Evolutionary conservation across 768 basidiomycete genomes (phyloP).

Genomic region (Lepiota venenata): DNA sequence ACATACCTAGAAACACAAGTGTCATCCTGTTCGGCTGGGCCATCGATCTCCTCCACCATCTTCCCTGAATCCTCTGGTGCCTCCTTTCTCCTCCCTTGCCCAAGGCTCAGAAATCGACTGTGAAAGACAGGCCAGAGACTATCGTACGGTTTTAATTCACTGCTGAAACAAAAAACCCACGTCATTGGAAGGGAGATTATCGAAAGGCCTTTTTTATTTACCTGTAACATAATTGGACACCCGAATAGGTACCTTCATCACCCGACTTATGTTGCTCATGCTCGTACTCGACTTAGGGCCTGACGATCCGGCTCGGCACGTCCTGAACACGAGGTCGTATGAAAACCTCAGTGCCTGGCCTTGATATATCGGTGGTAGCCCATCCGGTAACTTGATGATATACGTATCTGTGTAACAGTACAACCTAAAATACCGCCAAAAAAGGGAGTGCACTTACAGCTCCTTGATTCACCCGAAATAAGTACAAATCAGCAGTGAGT

Average conservation of each 20-base stretch:
- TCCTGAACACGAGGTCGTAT: slow-evolving; percentile 88
- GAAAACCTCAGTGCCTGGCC: slow-evolving; percentile 83
- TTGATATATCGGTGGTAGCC: slow-evolving; percentile 86
- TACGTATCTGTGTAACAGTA: slow-evolving; percentile 75
- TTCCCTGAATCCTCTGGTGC: slow-evolving; percentile 33
- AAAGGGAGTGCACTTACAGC: slow-evolving; percentile 54
- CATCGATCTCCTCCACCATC: slow-evolving; percentile 30
- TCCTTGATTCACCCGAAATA: slow-evolving; percentile 78
- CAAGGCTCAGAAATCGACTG: slow-evolving; percentile 20
- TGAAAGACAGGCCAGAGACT: slow-evolving; percentile 70
- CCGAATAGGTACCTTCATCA: slow-evolving; percentile 90
- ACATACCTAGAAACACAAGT: slow-evolving; percentile 23
- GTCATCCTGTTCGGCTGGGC: slow-evolving; percentile 16
- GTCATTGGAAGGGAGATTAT: not conserved
- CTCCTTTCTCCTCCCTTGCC: slow-evolving; percentile 20
- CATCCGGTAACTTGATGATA: slow-evolving; percentile 66
- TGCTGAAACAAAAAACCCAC: slow-evolving; percentile 23
- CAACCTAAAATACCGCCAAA: not conserved
- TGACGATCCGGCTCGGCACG: slow-evolving; percentile 58
- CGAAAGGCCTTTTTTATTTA: slow-evolving; percentile 28
- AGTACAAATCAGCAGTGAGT: slow-evolving; percentile 81
- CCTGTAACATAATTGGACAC: slow-evolving; percentile 87
- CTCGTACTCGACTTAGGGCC: slow-evolving; percentile 25
- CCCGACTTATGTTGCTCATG: slow-evolving; percentile 56
- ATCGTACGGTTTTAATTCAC: slow-evolving; percentile 73